Conservation (phyloP, 306 rosid species). For the Cicer bijugum region DNA sequence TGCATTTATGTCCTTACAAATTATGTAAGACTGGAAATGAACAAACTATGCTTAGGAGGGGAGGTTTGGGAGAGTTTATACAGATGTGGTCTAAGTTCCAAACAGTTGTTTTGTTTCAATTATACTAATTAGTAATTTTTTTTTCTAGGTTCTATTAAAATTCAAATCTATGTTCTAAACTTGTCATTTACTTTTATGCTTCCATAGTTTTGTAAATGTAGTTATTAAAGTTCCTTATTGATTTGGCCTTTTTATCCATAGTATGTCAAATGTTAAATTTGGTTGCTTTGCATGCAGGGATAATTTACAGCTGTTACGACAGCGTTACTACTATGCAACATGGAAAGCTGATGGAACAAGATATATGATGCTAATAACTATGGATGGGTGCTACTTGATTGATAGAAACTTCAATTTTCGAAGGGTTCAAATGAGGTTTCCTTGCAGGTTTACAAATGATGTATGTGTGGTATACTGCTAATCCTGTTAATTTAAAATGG, state of each 20-base stretch:
- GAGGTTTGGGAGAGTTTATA: too few species aligned
- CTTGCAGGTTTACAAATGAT: constrained; percentile 75
- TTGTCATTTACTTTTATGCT: constrained; percentile 9
- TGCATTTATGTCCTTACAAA: constrained; percentile 1
- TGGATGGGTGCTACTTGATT: constrained; percentile 92
- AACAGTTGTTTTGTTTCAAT: neutral
- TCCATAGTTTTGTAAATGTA: constrained; percentile 9
- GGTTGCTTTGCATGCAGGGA: constrained; percentile 63
- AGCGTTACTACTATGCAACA: constrained; percentile 95
- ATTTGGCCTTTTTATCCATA: constrained; percentile 37
- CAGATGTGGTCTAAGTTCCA: neutral
- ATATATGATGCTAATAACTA: constrained; percentile 90
- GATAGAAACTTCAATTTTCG: constrained; percentile 86
- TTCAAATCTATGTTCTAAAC: constrained; percentile 2
- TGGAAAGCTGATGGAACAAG: constrained; percentile 99
- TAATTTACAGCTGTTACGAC: constrained; percentile 83
- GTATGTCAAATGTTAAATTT: constrained; percentile 36
- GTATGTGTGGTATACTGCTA: constrained; percentile 50
- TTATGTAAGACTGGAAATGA: too few species aligned
- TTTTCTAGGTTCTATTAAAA: neutral
- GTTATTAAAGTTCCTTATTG: constrained; percentile 29
- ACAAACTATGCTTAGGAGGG: too few species aligned
- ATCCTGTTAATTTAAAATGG: constrained; percentile 13
- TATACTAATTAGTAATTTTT: constrained; percentile 1
- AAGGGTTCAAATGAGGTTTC: constrained; percentile 98